Evolutionary conservation across 805 yeast genomes (phyloP).

Genomic region (Monosporozyma yasuniensis): DNA sequence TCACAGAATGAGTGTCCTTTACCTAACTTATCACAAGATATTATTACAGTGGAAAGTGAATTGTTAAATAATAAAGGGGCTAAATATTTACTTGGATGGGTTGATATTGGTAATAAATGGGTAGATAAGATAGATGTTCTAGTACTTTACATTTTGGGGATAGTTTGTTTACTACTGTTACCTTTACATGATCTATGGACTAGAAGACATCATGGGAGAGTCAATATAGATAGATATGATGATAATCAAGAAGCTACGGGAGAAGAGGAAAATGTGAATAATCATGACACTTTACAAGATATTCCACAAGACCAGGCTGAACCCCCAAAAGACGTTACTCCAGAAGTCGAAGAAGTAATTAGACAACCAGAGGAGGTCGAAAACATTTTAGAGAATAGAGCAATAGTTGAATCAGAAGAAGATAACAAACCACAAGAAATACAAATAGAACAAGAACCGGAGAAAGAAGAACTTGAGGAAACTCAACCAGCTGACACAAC

Average conservation of each 20-base stretch:
- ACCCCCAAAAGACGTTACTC: background rate
- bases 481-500: background rate
- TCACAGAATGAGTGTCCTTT: background rate
- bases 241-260: background rate
- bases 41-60: background rate
- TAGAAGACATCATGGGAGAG: background rate
- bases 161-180: background rate
- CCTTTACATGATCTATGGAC: background rate
- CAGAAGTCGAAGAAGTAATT: too few relatives aligned
- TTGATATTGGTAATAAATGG: background rate
- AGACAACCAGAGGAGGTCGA: too few relatives aligned
- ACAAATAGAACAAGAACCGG: background rate
- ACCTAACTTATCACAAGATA: background rate
- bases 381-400: background rate
- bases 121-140: background rate
- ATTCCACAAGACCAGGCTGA: background rate
- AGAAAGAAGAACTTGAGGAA: conserved; percentile 2
- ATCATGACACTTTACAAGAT: too few relatives aligned
- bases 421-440: background rate
- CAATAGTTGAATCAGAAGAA: background rate
- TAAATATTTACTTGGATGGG: background rate
- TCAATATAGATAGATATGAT: background rate
- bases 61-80: background rate
- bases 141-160: background rate
- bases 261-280: background rate